Evolutionary conservation across 345 rosid genomes (phyloP).

Genomic region (Dipteronia dyeriana): DNA sequence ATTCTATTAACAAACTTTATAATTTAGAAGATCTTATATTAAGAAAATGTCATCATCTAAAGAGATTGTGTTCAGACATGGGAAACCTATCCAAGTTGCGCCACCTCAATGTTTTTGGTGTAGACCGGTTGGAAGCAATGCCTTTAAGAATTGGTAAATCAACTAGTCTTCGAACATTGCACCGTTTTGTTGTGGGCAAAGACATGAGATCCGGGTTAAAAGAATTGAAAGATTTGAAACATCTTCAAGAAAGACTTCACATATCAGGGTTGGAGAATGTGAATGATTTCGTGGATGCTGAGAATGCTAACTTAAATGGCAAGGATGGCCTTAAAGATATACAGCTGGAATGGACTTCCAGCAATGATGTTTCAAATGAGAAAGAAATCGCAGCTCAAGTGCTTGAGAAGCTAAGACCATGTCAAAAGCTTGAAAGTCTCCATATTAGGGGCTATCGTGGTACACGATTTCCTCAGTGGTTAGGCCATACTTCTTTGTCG

Average conservation of each 20-base stretch:
- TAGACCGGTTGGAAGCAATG: background rate
- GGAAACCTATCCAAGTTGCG: slow-evolving; percentile 13
- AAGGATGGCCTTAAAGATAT: slow-evolving; percentile 36
- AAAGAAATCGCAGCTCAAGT: slow-evolving; percentile 11
- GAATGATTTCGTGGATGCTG: slow-evolving; percentile 19
- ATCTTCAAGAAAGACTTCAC: slow-evolving; percentile 3
- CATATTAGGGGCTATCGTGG: slow-evolving; percentile 38
- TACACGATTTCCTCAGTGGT: slow-evolving; percentile 37
- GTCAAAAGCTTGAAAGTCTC: slow-evolving; percentile 34
- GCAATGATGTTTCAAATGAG: slow-evolving; percentile 6
- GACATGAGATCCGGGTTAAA: background rate
- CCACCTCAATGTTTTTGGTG: background rate
- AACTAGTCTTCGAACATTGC: background rate
- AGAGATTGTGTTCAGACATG: background rate
- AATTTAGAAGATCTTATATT: slow-evolving; percentile 9
- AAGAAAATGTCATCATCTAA: background rate
- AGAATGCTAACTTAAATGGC: slow-evolving; percentile 24
- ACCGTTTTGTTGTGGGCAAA: background rate
- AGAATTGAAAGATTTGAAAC: slow-evolving; percentile 16
- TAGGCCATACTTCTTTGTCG: slow-evolving; percentile 33
- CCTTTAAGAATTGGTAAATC: slow-evolving; percentile 3
- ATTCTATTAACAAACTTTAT: background rate
- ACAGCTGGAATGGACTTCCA: slow-evolving; percentile 34
- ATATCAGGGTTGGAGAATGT: slow-evolving; percentile 13
- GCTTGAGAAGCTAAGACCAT: slow-evolving; percentile 44